These are phyloP conservation scores for Hortiboletus campestris DNA, from an alignment of 768 basidiomycete species.

Conservation along the genomic window DNA sequence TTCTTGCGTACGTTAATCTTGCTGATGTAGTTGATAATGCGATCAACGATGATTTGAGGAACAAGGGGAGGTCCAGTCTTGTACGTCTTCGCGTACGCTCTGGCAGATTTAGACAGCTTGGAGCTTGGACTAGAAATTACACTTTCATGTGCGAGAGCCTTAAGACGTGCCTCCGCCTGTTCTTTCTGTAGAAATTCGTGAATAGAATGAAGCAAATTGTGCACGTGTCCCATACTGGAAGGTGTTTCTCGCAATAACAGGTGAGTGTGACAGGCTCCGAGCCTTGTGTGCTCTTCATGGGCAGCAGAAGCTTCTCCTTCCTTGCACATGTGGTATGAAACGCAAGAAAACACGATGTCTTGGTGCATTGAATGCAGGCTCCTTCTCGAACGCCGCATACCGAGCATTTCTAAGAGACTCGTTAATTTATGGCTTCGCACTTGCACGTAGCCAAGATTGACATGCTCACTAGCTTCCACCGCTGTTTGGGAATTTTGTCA, in stretches of 20 bases:
- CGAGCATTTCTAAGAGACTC: constrained; percentile 50
- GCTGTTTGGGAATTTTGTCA: constrained; percentile 81
- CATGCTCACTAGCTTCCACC: constrained; percentile 87
- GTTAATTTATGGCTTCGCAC: constrained; percentile 5
- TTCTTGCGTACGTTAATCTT: constrained; percentile 75
- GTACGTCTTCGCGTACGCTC: constrained; percentile 90
- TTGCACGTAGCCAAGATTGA: neutral
- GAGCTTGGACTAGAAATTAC: constrained; percentile 40
- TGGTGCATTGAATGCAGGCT: constrained; percentile 95
- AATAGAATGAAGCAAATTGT: neutral
- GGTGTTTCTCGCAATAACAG: constrained; percentile 87
- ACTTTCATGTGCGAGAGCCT: constrained; percentile 46
- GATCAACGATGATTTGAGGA: constrained; percentile 78
- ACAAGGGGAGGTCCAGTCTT: constrained; percentile 91
- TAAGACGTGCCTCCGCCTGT: constrained; percentile 61
- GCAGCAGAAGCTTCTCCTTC: constrained; percentile 77
- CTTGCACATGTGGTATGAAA: constrained; percentile 96
- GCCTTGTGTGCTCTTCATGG: constrained; percentile 82
- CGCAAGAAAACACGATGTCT: constrained; percentile 84
- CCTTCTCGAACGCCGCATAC: constrained; percentile 63
- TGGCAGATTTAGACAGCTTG: constrained; percentile 71
- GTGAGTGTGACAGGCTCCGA: constrained; percentile 70
- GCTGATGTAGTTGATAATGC: constrained; percentile 70
- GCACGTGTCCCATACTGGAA: constrained; percentile 59
- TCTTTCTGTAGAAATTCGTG: constrained; percentile 48